Evolutionary conservation across 768 basidiomycete genomes (phyloP), one percentile per base, ranked within the genome.

Genomic region (Leccinum subtestaceum): DNA sequence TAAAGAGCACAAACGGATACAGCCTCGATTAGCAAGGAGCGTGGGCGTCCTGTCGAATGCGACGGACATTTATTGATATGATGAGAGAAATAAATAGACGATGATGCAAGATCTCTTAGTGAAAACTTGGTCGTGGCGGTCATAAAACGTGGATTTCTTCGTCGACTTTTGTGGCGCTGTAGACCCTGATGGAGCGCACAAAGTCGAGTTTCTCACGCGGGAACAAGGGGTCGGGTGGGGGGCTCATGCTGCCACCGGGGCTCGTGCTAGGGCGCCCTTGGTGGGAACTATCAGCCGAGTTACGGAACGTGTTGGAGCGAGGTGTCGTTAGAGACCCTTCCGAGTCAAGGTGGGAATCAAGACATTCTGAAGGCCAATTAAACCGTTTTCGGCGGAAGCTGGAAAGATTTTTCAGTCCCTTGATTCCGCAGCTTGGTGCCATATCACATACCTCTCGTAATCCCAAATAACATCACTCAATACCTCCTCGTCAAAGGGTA

Each of bases 301-400:
- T 63, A 25, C 63, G 63, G 51, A 61, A 60, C 13, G 60, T 55
- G 13, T 60, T 58, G 2, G 65, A 67, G 46, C 66, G 67, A 45
- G 67, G 71, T 19, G 69, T 69, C 47, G 65, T 46, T 34, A 55
- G 65, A 46, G 62, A 63, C 34, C 27, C 38, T 7, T 74, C 49
- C 29, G 27, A 8, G 29, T 51, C 74, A 31, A 68, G 31, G 50
- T 69, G 68, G 55, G 64, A 64, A 60, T 77, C 76, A 52, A 75
- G 67, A 31, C 71, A 68, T 47, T 82, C 80, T 43, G 78, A 73
- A 5, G 87, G 86, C 87, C 87, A 89, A 64, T 88, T 83, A 68
- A 89, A 83, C 45, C 88, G 83, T 57, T 75, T 76, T 53, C 87
- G 82, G 43, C 84, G 83, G 74, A 88, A 89, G 59, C 88, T 90